These are phyloP conservation scores for Scorias spongiosa DNA, from an alignment of 2,329 filamentous ascomycete species.

Conservation along the genomic window DNA sequence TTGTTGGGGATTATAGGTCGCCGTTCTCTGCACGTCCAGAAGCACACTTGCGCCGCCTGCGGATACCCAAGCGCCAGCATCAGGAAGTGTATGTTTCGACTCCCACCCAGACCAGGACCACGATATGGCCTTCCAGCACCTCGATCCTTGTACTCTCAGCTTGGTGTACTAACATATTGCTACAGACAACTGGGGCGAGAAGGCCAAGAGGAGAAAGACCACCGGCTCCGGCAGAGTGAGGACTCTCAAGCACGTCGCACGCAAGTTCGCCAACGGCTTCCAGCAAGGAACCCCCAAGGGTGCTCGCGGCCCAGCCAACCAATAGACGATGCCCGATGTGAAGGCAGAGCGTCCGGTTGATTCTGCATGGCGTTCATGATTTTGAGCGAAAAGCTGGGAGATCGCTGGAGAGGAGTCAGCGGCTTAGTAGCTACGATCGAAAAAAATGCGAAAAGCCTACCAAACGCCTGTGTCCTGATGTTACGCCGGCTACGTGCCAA, in stretches of 20 bases:
- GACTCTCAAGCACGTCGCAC: constrained; percentile 81
- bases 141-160: not conserved
- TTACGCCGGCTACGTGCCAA: too few species aligned
- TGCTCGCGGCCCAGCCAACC: constrained; percentile 48
- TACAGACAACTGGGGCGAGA: constrained; percentile 98
- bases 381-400: not conserved
- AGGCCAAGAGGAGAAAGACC: constrained; percentile 99
- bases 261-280: constrained; percentile 97
- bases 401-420: not conserved
- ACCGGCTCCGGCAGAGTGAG: constrained; percentile 92
- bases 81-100: constrained; percentile 77
- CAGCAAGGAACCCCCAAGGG: constrained; percentile 77
- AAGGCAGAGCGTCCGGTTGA: not conserved
- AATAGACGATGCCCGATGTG: not conserved
- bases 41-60: constrained; percentile 92
- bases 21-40: constrained; percentile 98
- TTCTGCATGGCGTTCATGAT: not conserved
- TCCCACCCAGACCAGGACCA: not conserved
- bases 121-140: not conserved
- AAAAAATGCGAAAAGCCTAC: not conserved
- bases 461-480: not conserved
- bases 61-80: constrained; percentile 96
- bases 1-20: constrained; percentile 44
- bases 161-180: not conserved
- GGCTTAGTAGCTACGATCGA: not conserved